These are phyloP conservation scores for Boletus reticuloceps DNA, from an alignment of 768 basidiomycete genomes.

Conservation along the genomic window DNA sequence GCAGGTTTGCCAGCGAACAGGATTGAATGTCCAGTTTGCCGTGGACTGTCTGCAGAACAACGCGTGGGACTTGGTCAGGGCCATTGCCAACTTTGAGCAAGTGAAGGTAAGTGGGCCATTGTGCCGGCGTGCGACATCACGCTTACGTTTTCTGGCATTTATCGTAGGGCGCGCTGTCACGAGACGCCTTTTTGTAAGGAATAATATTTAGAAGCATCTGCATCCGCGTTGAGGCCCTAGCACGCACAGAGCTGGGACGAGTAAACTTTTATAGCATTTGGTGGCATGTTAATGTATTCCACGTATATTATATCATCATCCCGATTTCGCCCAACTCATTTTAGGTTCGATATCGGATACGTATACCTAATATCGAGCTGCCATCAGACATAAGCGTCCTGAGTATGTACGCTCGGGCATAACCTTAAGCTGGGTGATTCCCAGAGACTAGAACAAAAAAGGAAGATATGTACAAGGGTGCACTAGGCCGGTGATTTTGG, in stretches of 20 bases:
- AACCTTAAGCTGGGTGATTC: slow-evolving; percentile 15
- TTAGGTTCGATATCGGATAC: slow-evolving; percentile 21
- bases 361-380: slow-evolving; percentile 16
- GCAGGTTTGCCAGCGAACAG: slow-evolving; percentile 69
- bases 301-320: slow-evolving; percentile 23
- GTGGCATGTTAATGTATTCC: slow-evolving; percentile 23
- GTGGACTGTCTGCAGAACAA: slow-evolving; percentile 85
- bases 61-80: slow-evolving; percentile 78
- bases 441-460: slow-evolving; percentile 13
- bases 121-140: slow-evolving; percentile 7
- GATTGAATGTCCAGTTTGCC: slow-evolving; percentile 75
- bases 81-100: slow-evolving; percentile 82
- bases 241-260: not conserved
- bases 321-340: slow-evolving; percentile 18
- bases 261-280: not conserved
- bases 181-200: slow-evolving; percentile 52
- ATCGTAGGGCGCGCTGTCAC: slow-evolving; percentile 45
- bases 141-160: slow-evolving; percentile 24
- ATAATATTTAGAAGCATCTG: slow-evolving; percentile 10
- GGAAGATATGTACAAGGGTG: too few relatives aligned
- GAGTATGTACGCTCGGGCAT: not conserved
- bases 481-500: not conserved
- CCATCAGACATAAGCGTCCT: slow-evolving; percentile 22
- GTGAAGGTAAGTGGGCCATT: slow-evolving; percentile 62
- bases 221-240: not conserved